Percentiles rank a stretch among this genome's conserved stretches.
Evolutionary conservation across 176 grass and related monocot species (phyloP).

Genomic region (Zizania latifolia): DNA sequence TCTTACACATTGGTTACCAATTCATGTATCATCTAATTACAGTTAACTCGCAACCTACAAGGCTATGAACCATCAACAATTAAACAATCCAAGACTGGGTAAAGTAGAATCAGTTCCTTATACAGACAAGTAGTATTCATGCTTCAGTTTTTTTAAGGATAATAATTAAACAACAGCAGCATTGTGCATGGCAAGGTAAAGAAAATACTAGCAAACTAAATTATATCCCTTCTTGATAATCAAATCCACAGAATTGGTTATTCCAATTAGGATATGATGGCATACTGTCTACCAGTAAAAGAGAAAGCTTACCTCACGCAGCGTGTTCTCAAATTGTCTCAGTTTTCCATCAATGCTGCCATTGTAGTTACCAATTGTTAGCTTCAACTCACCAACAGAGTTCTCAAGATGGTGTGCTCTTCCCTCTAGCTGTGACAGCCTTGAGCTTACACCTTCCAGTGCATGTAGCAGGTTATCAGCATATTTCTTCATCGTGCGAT

Average conservation of each 20-base stretch:
- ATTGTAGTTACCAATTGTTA: slow-evolving; percentile 59
- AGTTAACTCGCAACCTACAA: background rate
- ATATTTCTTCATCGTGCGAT: slow-evolving; percentile 79
- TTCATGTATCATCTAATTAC: background rate
- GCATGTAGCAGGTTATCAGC: slow-evolving; percentile 71
- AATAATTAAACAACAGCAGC: background rate
- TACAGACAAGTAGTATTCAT: background rate
- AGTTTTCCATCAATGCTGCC: slow-evolving; percentile 80
- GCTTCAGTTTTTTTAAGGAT: background rate
- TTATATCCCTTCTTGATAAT: background rate
- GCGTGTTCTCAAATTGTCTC: slow-evolving; percentile 75
- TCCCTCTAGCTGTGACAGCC: slow-evolving; percentile 63
- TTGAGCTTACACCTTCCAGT: slow-evolving; percentile 70
- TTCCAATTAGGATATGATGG: background rate
- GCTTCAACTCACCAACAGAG: slow-evolving; percentile 60
- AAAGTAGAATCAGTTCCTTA: background rate
- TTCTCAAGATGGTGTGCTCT: slow-evolving; percentile 66
- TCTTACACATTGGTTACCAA: background rate
- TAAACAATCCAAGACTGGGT: background rate
- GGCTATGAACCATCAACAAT: background rate
- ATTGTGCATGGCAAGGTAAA: background rate
- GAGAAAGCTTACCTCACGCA: slow-evolving; percentile 56
- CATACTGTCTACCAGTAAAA: background rate
- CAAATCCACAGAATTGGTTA: background rate
- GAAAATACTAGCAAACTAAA: background rate